Conservation (phyloP, 371 early-diverging fungal genomes). For the Capillidium rhysosporum region DNA sequence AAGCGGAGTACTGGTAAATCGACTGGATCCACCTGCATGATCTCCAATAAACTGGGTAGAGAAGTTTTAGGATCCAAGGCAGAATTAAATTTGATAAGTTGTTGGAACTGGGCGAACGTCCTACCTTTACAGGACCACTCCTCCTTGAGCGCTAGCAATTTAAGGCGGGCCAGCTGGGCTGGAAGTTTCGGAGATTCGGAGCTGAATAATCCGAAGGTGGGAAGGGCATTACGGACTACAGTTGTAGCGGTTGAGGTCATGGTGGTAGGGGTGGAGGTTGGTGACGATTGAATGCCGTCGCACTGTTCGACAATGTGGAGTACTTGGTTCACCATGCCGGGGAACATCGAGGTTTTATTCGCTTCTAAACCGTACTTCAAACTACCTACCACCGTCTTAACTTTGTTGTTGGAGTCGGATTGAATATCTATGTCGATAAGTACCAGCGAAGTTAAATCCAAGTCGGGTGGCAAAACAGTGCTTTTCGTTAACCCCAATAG, state of each 20-base stretch:
- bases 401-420: neutral
- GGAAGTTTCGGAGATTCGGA: neutral
- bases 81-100: neutral
- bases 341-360: neutral
- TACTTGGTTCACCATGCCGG: neutral
- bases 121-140: slow-evolving; percentile 3
- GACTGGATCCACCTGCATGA: neutral
- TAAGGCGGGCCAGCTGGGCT: neutral
- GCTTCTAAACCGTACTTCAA: neutral
- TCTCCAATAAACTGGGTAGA: neutral
- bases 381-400: neutral
- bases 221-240: neutral
- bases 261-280: neutral
- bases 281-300: neutral
- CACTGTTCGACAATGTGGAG: neutral
- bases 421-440: neutral
- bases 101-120: slow-evolving; percentile 1
- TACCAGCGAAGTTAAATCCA: slow-evolving; percentile 2
- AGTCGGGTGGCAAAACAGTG: slow-evolving; percentile 8
- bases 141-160: slow-evolving; percentile 2
- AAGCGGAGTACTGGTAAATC: slow-evolving; percentile 1
- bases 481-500: slow-evolving; percentile 9
- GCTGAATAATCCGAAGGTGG: neutral
- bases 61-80: neutral
- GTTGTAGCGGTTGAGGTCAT: neutral